phyloP scores from a whole-genome alignment of 495 filamentous ascomycete species.

The Penicillium psychrofluorescens region DNA sequence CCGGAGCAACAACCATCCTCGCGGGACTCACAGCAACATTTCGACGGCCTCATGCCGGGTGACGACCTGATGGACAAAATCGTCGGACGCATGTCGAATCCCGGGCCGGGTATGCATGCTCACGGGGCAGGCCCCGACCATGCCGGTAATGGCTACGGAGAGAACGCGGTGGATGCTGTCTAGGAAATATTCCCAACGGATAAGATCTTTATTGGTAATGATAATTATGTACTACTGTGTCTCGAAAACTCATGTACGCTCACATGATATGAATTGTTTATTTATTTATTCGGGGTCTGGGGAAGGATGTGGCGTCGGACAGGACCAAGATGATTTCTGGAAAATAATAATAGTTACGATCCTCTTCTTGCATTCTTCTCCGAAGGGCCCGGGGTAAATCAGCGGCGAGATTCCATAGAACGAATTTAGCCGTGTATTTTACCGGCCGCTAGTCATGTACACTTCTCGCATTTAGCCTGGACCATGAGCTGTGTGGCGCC shows the following conservation, averaged over 20 bases:
- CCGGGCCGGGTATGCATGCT: constrained; percentile 25
- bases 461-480: too few species aligned
- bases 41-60: constrained; percentile 29
- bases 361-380: too few species aligned
- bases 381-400: too few species aligned
- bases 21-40: constrained; percentile 31
- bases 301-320: not conserved
- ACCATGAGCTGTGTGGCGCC: too few species aligned
- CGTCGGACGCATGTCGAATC: constrained; percentile 29
- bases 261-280: not conserved
- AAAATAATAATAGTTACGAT: too few species aligned
- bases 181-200: constrained; percentile 6
- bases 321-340: too few species aligned
- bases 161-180: constrained; percentile 29
- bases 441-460: too few species aligned
- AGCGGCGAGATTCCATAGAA: too few species aligned
- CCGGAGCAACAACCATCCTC: constrained; percentile 27
- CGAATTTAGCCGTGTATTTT: too few species aligned
- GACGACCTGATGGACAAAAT: constrained; percentile 38
- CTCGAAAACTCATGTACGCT: not conserved
- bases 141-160: constrained; percentile 21
- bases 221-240: constrained; percentile 23
- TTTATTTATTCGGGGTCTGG: not conserved
- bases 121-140: constrained; percentile 30
- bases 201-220: constrained; percentile 15